Evolutionary conservation across 176 grass and related monocot species (phyloP).

Genomic region (Carex cristatella): DNA sequence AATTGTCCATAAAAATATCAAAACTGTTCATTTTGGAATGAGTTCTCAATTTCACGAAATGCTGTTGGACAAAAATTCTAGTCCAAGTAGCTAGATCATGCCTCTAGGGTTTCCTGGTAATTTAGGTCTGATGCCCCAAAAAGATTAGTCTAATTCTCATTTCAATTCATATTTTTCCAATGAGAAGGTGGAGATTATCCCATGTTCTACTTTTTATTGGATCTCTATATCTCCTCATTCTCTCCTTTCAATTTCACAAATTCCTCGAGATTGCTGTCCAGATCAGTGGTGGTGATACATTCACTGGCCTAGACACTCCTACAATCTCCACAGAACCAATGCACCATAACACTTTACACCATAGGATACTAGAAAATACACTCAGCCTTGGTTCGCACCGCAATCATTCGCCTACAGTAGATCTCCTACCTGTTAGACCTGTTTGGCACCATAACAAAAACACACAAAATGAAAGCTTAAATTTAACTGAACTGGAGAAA

Average conservation of each 20-base stretch:
- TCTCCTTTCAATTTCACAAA: constrained; percentile 87
- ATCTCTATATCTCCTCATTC: constrained; percentile 62
- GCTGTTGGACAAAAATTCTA: not conserved
- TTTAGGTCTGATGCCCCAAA: constrained; percentile 1
- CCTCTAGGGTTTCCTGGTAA: not conserved
- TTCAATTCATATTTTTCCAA: not conserved
- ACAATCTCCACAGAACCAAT: constrained; percentile 30
- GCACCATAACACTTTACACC: constrained; percentile 26
- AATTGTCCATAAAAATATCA: not conserved
- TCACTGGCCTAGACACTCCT: constrained; percentile 35
- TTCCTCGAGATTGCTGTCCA: constrained; percentile 66
- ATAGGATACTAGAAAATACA: constrained; percentile 21
- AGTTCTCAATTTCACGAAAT: not conserved
- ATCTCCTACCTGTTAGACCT: constrained; percentile 32
- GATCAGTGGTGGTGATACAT: constrained; percentile 38
- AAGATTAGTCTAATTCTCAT: not conserved
- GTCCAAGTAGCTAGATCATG: not conserved
- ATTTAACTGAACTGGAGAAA: constrained; percentile 40
- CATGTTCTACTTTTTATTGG: constrained; percentile 54
- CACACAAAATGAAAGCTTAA: constrained; percentile 36
- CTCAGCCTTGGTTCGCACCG: not conserved
- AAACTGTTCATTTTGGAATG: not conserved
- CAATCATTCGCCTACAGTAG: not conserved
- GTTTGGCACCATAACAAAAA: constrained; percentile 55
- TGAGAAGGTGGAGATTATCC: constrained; percentile 56